Percentiles rank a stretch among this genome's conserved stretches.
phyloP scores from a whole-genome alignment of 2,329 filamentous ascomycete genomes.

The Penicillium sp. region DNA sequence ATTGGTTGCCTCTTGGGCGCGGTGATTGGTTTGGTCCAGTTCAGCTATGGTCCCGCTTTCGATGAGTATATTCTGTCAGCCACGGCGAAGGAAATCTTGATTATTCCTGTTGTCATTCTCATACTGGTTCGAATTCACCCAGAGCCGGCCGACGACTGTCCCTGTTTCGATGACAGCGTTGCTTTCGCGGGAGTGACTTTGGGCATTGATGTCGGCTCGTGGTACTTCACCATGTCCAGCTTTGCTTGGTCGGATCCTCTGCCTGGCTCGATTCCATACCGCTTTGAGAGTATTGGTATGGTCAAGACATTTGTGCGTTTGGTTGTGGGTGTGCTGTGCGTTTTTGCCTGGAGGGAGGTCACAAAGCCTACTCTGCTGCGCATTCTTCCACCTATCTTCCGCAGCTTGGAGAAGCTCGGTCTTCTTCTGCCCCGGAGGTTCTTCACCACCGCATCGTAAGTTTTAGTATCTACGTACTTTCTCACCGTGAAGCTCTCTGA shows the following conservation, averaged over 20 bases:
- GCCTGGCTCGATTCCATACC: slow-evolving; percentile 62
- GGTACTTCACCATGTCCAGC: slow-evolving; percentile 68
- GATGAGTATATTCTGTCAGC: slow-evolving; percentile 69
- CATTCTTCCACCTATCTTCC: slow-evolving; percentile 79
- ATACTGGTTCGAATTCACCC: slow-evolving; percentile 84
- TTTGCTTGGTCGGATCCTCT: slow-evolving; percentile 54
- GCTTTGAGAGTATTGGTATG: slow-evolving; percentile 65
- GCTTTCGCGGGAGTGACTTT: slow-evolving; percentile 88
- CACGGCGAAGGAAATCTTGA: slow-evolving; percentile 61
- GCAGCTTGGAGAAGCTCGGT: slow-evolving; percentile 75
- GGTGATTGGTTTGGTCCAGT: slow-evolving; percentile 56
- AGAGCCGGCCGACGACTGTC: slow-evolving; percentile 93
- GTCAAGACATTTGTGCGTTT: slow-evolving; percentile 64
- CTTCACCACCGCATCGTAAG: slow-evolving; percentile 78
- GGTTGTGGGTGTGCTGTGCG: slow-evolving; percentile 72
- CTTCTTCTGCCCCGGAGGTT: slow-evolving; percentile 81
- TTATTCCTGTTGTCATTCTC: slow-evolving; percentile 65
- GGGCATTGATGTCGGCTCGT: slow-evolving; percentile 76
- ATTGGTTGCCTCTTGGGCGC: slow-evolving; percentile 76
- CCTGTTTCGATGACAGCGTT: slow-evolving; percentile 94
- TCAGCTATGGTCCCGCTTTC: slow-evolving; percentile 56
- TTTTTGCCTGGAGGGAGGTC: slow-evolving; percentile 85
- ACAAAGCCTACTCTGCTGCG: slow-evolving; percentile 82
- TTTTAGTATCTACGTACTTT: slow-evolving; percentile 11
- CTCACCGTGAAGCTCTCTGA: slow-evolving; percentile 14